Conservation (phyloP, 306 rosid species). For the Arachis hypogaea region DNA sequence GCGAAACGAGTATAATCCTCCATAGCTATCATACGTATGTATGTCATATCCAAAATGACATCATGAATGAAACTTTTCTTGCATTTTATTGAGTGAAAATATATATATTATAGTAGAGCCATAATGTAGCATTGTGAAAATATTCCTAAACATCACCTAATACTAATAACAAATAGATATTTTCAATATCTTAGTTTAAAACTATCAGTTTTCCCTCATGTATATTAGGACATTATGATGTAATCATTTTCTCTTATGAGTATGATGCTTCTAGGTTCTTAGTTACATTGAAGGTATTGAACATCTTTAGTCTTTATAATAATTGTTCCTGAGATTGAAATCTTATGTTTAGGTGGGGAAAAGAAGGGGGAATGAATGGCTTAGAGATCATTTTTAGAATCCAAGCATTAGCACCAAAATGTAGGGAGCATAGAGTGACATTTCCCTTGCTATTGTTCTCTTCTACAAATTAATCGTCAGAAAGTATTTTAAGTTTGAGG, state of each 20-base stretch:
- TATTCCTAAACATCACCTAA: too few relatives aligned
- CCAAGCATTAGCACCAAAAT: background rate
- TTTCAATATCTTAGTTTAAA: too few relatives aligned
- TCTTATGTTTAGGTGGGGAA: background rate
- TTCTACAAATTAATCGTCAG: constrained; percentile 10
- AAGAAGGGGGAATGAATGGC: background rate
- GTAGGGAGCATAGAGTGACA: constrained; percentile 2
- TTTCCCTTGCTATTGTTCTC: constrained; percentile 14
- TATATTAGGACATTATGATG: too few relatives aligned
- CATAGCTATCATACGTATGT: too few relatives aligned
- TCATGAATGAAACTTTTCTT: constrained; percentile 29
- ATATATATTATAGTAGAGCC: too few relatives aligned
- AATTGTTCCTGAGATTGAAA: constrained; percentile 4
- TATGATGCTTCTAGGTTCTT: constrained; percentile 19
- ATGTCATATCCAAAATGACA: constrained; percentile 33
- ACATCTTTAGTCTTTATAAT: background rate
- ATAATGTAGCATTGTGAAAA: too few relatives aligned
- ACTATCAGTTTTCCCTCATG: too few relatives aligned
- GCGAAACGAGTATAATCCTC: constrained; percentile 89
- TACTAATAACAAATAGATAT: too few relatives aligned
- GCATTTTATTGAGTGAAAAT: constrained; percentile 3
- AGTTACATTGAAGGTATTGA: background rate
- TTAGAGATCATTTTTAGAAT: background rate
- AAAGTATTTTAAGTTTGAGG: constrained; percentile 24
- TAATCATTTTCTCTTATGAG: too few relatives aligned